Percentiles rank a stretch among this genome's conserved stretches.
phyloP scores from a whole-genome alignment of 2,329 filamentous ascomycete genomes.

The Aspergillus sergii region DNA sequence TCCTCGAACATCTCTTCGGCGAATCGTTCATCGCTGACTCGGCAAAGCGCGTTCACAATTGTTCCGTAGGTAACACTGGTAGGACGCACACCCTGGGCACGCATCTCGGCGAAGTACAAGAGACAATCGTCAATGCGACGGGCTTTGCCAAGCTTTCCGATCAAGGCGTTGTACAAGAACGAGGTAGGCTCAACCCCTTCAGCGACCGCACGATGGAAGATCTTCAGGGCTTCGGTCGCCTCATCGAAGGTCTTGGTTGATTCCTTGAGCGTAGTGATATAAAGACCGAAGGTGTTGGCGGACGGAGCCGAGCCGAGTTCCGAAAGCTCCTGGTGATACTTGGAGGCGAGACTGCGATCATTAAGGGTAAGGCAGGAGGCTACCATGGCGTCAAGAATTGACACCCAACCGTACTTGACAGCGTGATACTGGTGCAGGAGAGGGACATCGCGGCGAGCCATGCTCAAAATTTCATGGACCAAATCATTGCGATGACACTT shows the following conservation, averaged over 20 bases:
- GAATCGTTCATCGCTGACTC: constrained; percentile 96
- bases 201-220: constrained; percentile 89
- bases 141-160: constrained; percentile 97
- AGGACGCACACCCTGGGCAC: constrained; percentile 84
- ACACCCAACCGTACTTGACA: constrained; percentile 93
- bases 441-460: constrained; percentile 88
- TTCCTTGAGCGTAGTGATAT: constrained; percentile 98
- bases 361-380: constrained; percentile 84
- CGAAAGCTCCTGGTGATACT: constrained; percentile 88
- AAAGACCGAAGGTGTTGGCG: constrained; percentile 95
- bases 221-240: constrained; percentile 93
- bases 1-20: constrained; percentile 98
- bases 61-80: constrained; percentile 98
- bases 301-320: constrained; percentile 90
- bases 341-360: constrained; percentile 76
- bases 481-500: constrained; percentile 80
- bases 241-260: constrained; percentile 98
- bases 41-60: constrained; percentile 95
- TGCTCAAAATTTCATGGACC: constrained; percentile 82
- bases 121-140: constrained; percentile 97
- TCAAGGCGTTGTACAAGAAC: constrained; percentile 96
- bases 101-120: constrained; percentile 98
- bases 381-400: constrained; percentile 95
- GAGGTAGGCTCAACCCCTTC: constrained; percentile 96
- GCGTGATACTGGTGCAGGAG: constrained; percentile 79